Conservation (phyloP, 352 stramenopile species). For the Pythium chondricola region DNA sequence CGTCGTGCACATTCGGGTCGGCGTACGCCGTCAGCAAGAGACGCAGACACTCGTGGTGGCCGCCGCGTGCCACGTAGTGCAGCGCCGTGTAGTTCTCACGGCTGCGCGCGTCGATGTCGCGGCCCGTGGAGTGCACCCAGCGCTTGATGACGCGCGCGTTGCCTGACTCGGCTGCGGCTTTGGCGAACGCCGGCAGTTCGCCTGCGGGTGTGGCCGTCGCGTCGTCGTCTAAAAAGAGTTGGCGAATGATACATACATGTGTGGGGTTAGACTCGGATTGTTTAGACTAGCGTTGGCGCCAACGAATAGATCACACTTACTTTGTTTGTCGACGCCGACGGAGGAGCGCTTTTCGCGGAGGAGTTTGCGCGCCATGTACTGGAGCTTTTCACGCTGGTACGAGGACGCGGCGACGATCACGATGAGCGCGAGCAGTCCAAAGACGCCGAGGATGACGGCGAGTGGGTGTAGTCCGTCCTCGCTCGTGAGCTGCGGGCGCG, state of each 20-base stretch:
- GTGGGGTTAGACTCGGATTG: neutral
- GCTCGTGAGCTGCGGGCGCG: neutral
- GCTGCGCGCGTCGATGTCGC: conserved; percentile 62
- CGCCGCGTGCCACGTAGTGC: conserved; percentile 65
- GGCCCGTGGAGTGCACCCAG: conserved; percentile 66
- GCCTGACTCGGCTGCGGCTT: conserved; percentile 58
- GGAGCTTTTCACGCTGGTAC: conserved; percentile 73
- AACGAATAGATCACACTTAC: too few relatives aligned
- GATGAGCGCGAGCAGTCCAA: conserved; percentile 53
- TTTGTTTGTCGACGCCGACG: conserved; percentile 34
- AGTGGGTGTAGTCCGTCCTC: conserved; percentile 50
- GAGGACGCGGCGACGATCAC: conserved; percentile 64
- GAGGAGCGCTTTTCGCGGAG: conserved; percentile 60
- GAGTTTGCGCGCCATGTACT: conserved; percentile 75
- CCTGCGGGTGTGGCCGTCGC: conserved; percentile 15
- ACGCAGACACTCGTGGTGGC: conserved; percentile 75
- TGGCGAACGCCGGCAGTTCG: conserved; percentile 56
- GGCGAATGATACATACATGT: too few relatives aligned
- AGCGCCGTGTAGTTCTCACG: conserved; percentile 74
- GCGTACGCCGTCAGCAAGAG: conserved; percentile 52
- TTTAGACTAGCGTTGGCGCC: too few relatives aligned
- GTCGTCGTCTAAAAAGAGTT: conserved; percentile 19
- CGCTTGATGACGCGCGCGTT: conserved; percentile 78
- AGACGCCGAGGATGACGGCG: conserved; percentile 50
- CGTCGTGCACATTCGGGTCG: conserved; percentile 67